phyloP scores from a whole-genome alignment of 768 basidiomycete species.

The Exsudoporus frostii region DNA sequence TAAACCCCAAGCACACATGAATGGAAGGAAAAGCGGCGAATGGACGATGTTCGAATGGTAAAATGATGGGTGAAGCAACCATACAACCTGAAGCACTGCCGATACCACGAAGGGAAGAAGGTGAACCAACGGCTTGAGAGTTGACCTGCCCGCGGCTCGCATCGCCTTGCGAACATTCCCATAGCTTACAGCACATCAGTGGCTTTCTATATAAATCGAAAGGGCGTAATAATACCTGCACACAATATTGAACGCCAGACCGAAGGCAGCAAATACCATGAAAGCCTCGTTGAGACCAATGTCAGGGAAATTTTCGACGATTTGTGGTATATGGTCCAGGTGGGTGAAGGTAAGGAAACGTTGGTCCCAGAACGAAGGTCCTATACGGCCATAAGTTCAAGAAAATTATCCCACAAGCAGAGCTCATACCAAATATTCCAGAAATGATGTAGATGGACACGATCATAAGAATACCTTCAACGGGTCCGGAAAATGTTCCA shows the following conservation, averaged over 20 bases:
- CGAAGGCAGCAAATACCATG: constrained; percentile 75
- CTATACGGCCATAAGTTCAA: constrained; percentile 36
- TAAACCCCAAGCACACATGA: constrained; percentile 90
- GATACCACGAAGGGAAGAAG: constrained; percentile 80
- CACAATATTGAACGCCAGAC: constrained; percentile 76
- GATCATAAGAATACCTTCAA: constrained; percentile 93
- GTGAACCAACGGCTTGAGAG: constrained; percentile 57
- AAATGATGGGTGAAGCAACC: constrained; percentile 71
- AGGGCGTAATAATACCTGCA: constrained; percentile 43
- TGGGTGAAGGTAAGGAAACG: constrained; percentile 57
- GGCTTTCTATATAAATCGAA: not conserved
- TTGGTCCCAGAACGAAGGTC: constrained; percentile 79
- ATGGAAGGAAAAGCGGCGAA: constrained; percentile 79
- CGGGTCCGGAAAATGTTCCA: constrained; percentile 90
- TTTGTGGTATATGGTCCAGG: constrained; percentile 48
- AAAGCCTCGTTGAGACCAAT: constrained; percentile 81
- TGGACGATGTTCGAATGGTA: constrained; percentile 67
- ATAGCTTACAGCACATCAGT: constrained; percentile 49
- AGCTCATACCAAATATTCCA: constrained; percentile 62
- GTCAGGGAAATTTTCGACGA: constrained; percentile 54
- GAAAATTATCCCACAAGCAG: not conserved
- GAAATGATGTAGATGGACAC: constrained; percentile 71
- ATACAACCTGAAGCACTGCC: constrained; percentile 67
- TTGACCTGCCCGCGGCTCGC: constrained; percentile 38
- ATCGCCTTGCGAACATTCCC: constrained; percentile 72